phyloP scores from a whole-genome alignment of 495 filamentous ascomycete species.

The Xylaria intraflava region DNA sequence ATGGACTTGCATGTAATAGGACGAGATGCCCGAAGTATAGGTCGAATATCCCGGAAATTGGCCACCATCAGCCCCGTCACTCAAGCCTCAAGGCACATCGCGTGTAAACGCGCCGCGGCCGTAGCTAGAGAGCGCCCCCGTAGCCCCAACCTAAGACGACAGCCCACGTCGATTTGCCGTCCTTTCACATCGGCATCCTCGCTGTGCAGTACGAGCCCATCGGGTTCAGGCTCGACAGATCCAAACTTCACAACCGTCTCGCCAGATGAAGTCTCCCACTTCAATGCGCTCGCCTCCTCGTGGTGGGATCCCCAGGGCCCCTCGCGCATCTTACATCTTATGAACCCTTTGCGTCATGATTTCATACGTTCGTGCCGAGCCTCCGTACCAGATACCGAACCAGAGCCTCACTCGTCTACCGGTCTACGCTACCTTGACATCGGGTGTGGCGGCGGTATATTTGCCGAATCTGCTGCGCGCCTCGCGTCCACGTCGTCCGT shows the following conservation, averaged over 20 bases:
- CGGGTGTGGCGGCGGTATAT: constrained; percentile 94
- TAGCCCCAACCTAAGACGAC: neutral
- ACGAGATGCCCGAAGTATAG: neutral
- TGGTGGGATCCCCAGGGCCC: constrained; percentile 98
- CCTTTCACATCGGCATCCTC: constrained; percentile 5
- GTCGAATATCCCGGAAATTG: neutral
- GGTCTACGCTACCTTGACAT: constrained; percentile 75
- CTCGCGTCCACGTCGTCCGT: constrained; percentile 58
- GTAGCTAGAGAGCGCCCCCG: neutral
- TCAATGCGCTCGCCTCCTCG: constrained; percentile 81
- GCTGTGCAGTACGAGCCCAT: constrained; percentile 14
- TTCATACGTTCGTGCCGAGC: constrained; percentile 72
- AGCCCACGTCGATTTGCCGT: neutral
- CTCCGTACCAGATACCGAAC: constrained; percentile 31
- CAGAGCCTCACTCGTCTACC: constrained; percentile 5
- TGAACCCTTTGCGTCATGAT: constrained; percentile 94
- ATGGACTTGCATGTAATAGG: neutral
- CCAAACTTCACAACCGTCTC: constrained; percentile 62
- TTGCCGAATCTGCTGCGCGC: constrained; percentile 87
- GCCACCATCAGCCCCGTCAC: neutral
- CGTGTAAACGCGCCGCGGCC: neutral
- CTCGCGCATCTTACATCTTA: constrained; percentile 86
- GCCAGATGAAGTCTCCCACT: constrained; percentile 82
- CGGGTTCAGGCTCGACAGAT: constrained; percentile 11
- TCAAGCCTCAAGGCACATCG: neutral